These are phyloP conservation scores for Alternaria dauci DNA, from an alignment of 2,329 filamentous ascomycete species.

Conservation along the genomic window DNA sequence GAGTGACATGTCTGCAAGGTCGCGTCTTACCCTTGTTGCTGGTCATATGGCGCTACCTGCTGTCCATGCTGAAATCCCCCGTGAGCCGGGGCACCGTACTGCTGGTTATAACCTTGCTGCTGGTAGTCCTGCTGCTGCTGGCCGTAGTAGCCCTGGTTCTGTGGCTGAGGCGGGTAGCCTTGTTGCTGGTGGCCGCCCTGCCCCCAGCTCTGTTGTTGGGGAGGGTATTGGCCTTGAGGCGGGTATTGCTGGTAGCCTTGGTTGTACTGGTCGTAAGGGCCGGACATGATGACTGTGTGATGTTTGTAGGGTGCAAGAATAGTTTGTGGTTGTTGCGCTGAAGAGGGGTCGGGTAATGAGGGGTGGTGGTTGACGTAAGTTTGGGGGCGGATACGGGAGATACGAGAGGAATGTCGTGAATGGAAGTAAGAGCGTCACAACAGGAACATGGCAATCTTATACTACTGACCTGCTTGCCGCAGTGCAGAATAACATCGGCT, in stretches of 20 bases:
- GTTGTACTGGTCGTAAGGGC: constrained; percentile 59
- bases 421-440: constrained; percentile 18
- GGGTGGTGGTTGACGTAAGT: constrained; percentile 26
- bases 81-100: constrained; percentile 58
- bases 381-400: constrained; percentile 19
- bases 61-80: constrained; percentile 61
- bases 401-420: constrained; percentile 15
- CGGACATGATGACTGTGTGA: constrained; percentile 56
- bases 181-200: constrained; percentile 44
- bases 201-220: constrained; percentile 43
- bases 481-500: constrained; percentile 32
- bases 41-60: constrained; percentile 42
- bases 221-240: constrained; percentile 42
- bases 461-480: constrained; percentile 23
- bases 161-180: constrained; percentile 44
- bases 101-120: constrained; percentile 41
- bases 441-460: constrained; percentile 26
- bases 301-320: constrained; percentile 5
- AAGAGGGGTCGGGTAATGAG: constrained; percentile 23
- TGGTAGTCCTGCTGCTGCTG: constrained; percentile 42
- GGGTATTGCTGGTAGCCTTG: constrained; percentile 50
- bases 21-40: constrained; percentile 46
- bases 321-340: constrained; percentile 3
- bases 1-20: not conserved
- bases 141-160: constrained; percentile 42